phyloP scores from a whole-genome alignment of 352 stramenopile genomes.

The Poterioochromonas sp. region DNA sequence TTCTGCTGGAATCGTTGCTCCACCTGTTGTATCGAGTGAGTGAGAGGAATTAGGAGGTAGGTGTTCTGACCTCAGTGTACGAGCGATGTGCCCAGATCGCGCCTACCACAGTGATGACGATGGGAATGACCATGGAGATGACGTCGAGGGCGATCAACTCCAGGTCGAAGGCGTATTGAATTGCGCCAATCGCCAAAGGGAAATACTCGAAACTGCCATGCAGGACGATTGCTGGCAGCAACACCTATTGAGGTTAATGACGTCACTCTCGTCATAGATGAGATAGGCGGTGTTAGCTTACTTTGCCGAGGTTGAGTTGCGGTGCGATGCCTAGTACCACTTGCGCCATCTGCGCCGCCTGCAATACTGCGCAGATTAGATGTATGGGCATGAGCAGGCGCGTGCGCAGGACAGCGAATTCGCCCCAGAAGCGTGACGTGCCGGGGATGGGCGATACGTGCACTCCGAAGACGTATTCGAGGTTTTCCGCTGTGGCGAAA shows the following conservation, averaged over 20 bases:
- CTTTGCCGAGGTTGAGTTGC: background rate
- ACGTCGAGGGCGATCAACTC: background rate
- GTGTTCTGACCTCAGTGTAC: background rate
- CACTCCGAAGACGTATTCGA: slow-evolving; percentile 17
- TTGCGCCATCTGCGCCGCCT: background rate
- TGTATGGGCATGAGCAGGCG: slow-evolving; percentile 1
- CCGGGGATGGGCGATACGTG: background rate
- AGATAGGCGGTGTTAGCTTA: background rate
- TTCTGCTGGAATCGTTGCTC: too few relatives aligned
- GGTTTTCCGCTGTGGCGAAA: slow-evolving; percentile 22
- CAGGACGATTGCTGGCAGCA: slow-evolving; percentile 15
- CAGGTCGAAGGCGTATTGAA: background rate
- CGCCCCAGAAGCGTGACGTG: background rate
- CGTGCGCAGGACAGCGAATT: background rate
- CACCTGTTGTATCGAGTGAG: too few relatives aligned
- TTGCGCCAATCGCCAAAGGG: background rate
- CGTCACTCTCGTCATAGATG: background rate
- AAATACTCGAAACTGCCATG: background rate
- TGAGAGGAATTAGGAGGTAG: too few relatives aligned
- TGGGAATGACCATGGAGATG: background rate
- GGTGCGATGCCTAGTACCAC: background rate
- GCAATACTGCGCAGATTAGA: slow-evolving; percentile 1
- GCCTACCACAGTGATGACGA: background rate
- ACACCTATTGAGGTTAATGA: background rate
- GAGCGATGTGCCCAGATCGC: background rate